phyloP scores from a whole-genome alignment of 306 rosid species.

The Ammopiptanthus mongolicus region DNA sequence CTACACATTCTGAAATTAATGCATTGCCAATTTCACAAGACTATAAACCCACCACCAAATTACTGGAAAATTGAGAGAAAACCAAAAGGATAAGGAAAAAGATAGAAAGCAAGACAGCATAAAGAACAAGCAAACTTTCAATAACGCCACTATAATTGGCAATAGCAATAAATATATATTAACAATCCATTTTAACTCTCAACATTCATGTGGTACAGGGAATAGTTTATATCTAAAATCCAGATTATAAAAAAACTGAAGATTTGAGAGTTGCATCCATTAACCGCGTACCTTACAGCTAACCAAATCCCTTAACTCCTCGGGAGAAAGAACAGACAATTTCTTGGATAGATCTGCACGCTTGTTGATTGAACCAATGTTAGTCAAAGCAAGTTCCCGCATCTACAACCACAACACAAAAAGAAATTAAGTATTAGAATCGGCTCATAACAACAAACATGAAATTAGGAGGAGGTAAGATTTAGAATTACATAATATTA shows the following conservation, averaged over 20 bases:
- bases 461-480: not conserved
- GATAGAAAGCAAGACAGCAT: not conserved
- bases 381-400: conserved; percentile 73
- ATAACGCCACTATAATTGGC: not conserved
- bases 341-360: conserved; percentile 87
- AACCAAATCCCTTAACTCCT: conserved; percentile 79
- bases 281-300: conserved; percentile 71
- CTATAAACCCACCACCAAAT: not conserved
- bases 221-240: conserved; percentile 11
- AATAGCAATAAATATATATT: not conserved
- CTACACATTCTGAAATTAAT: not conserved
- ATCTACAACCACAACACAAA: conserved; percentile 50
- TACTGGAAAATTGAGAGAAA: not conserved
- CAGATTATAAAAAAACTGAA: not conserved
- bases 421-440: not conserved
- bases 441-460: not conserved
- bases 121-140: not conserved
- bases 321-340: conserved; percentile 65
- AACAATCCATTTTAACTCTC: not conserved
- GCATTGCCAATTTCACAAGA: conserved; percentile 1
- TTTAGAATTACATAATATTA: conserved; percentile 8
- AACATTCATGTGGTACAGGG: not conserved
- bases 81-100: not conserved
- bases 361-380: conserved; percentile 85
- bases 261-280: not conserved